Evolutionary conservation across 2,329 filamentous ascomycete genomes (phyloP).

Genomic region (Diaporthe caulivora): DNA sequence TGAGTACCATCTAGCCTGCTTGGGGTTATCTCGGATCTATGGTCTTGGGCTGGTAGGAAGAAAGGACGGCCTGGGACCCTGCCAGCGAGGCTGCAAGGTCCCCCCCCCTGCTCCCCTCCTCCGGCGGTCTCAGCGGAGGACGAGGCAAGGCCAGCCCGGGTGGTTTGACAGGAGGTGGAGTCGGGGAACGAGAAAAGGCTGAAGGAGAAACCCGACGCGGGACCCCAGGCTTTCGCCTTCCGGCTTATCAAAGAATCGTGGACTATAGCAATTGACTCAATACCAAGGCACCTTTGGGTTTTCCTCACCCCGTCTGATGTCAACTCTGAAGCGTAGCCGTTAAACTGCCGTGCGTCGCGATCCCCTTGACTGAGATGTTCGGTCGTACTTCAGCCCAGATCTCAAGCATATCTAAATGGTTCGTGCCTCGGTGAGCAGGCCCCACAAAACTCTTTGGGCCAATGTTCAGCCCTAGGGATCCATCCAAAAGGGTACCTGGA

Average conservation of each 20-base stretch:
- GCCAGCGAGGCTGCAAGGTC: background rate
- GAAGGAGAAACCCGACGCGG: slow-evolving; percentile 22
- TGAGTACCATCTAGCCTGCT: background rate
- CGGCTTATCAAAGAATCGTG: slow-evolving; percentile 28
- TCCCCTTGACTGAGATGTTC: slow-evolving; percentile 14
- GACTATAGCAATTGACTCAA: slow-evolving; percentile 25
- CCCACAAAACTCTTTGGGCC: background rate
- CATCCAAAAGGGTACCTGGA: slow-evolving; percentile 12
- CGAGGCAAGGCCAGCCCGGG: slow-evolving; percentile 31
- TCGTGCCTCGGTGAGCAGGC: slow-evolving; percentile 2
- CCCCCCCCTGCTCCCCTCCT: background rate
- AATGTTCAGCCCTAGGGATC: slow-evolving; percentile 23
- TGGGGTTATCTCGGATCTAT: slow-evolving; percentile 19
- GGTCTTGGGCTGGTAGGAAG: background rate
- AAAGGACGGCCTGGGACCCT: slow-evolving; percentile 10
- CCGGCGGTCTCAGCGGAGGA: slow-evolving; percentile 8
- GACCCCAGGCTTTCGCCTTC: slow-evolving; percentile 15
- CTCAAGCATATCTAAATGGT: background rate
- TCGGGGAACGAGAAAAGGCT: slow-evolving; percentile 24
- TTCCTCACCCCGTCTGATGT: slow-evolving; percentile 6
- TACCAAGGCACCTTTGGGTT: background rate
- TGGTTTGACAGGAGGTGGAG: slow-evolving; percentile 5
- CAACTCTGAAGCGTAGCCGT: slow-evolving; percentile 19
- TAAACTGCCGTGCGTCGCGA: slow-evolving; percentile 20
- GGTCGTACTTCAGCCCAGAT: slow-evolving; percentile 22